Evolutionary conservation across 257 asterid genomes (phyloP).

Genomic region (Salvia hispanica): DNA sequence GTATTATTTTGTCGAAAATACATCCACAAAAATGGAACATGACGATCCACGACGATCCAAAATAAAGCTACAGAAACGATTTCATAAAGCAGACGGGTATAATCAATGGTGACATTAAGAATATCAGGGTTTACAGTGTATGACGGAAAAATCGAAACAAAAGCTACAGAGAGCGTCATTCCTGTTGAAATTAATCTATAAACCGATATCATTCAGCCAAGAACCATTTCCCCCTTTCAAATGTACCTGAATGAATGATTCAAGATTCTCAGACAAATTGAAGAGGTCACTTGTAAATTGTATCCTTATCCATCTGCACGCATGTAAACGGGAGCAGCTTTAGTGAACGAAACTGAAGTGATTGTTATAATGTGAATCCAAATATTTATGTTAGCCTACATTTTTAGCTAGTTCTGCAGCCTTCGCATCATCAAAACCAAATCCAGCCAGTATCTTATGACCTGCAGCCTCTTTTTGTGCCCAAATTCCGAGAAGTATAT

Average conservation of each 20-base stretch:
- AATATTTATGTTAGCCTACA: constrained; percentile 44
- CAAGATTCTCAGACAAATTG: constrained; percentile 19
- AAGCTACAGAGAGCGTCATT: neutral
- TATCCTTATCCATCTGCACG: constrained; percentile 75
- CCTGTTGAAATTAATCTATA: constrained; percentile 10
- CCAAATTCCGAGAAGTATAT: constrained; percentile 86
- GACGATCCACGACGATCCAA: constrained; percentile 6
- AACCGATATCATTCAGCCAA: constrained; percentile 12
- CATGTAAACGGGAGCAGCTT: constrained; percentile 25
- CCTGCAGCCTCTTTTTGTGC: constrained; percentile 78
- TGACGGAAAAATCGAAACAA: constrained; percentile 6
- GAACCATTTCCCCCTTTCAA: constrained; percentile 21
- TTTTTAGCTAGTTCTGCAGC: constrained; percentile 72
- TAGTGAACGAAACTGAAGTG: constrained; percentile 15
- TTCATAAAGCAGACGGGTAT: neutral
- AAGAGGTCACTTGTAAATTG: constrained; percentile 43
- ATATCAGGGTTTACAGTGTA: constrained; percentile 4
- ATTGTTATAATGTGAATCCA: neutral
- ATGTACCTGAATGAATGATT: constrained; percentile 18
- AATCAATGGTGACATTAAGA: constrained; percentile 17
- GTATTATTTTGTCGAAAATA: too few relatives aligned
- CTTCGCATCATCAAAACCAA: constrained; percentile 83
- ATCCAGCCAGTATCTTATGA: constrained; percentile 57
- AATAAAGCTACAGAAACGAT: neutral
- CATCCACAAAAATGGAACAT: neutral